phyloP scores from a whole-genome alignment of 495 filamentous ascomycete genomes.

The Sporormia fimetaria region DNA sequence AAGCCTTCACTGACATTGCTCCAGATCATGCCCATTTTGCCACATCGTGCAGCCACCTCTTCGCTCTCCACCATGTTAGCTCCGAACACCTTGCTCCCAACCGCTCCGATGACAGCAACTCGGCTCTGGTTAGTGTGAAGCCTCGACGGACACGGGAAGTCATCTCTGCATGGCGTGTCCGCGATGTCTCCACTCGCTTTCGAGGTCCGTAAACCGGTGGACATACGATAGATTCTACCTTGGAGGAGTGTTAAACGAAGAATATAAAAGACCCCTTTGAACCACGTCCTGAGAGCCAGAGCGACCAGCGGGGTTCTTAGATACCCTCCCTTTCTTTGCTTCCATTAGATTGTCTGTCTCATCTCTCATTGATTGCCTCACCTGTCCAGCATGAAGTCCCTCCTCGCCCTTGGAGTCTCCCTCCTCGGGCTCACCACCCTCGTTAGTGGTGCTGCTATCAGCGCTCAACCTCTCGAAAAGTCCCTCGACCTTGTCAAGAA shows the following conservation, averaged over 20 bases:
- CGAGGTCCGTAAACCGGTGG: background rate
- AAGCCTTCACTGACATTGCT: background rate
- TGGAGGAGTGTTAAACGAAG: background rate
- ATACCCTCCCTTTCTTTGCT: background rate
- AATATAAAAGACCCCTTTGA: slow-evolving; percentile 7
- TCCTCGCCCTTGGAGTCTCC: slow-evolving; percentile 7
- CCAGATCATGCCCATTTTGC: too few species aligned
- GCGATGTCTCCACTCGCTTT: background rate
- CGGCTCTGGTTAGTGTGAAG: too few species aligned
- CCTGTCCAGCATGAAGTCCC: slow-evolving; percentile 8
- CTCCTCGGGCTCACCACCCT: slow-evolving; percentile 9
- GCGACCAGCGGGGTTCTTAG: background rate
- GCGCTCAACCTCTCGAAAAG: slow-evolving; percentile 2
- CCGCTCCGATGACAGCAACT: background rate
- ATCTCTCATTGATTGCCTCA: background rate
- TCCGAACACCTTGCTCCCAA: background rate
- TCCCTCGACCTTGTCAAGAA: background rate
- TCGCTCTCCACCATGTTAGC: slow-evolving; percentile 1
- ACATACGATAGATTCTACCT: background rate
- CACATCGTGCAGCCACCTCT: too few species aligned
- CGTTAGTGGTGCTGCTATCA: slow-evolving; percentile 4
- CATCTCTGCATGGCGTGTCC: background rate
- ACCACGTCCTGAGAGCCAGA: background rate
- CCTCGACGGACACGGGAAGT: background rate
- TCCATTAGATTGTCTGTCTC: background rate